Percentiles rank a stretch among this genome's conserved stretches.
Conservation (phyloP, 2,329 filamentous ascomycete species). For the Monosporascus sp. region DNA sequence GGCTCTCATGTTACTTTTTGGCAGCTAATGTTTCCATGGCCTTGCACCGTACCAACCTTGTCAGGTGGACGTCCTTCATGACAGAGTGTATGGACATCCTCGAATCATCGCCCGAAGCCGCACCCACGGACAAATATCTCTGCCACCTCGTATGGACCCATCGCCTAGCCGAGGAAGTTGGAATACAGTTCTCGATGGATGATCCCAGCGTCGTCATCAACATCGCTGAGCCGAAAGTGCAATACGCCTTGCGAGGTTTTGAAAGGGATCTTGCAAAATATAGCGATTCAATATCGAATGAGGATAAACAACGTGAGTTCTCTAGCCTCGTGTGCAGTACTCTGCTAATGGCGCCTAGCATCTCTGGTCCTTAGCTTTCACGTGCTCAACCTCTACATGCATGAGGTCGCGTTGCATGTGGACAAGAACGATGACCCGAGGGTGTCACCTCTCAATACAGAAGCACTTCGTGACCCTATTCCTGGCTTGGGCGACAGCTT, state of each 20-base stretch:
- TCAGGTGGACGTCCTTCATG: slow-evolving; percentile 57
- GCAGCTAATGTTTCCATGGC: slow-evolving; percentile 56
- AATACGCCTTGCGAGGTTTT: slow-evolving; percentile 59
- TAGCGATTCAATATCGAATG: slow-evolving; percentile 44
- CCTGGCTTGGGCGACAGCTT: slow-evolving; percentile 31
- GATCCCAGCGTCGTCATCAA: slow-evolving; percentile 50
- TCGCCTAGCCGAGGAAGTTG: slow-evolving; percentile 62
- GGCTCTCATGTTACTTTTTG: slow-evolving; percentile 55
- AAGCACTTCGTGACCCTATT: slow-evolving; percentile 37
- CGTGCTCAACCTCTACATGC: slow-evolving; percentile 65
- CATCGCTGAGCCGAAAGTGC: slow-evolving; percentile 57
- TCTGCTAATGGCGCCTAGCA: slow-evolving; percentile 34
- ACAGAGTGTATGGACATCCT: slow-evolving; percentile 53
- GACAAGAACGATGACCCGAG: slow-evolving; percentile 50
- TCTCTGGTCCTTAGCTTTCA: slow-evolving; percentile 58
- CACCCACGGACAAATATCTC: slow-evolving; percentile 51
- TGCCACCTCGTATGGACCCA: slow-evolving; percentile 56
- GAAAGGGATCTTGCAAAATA: slow-evolving; percentile 60
- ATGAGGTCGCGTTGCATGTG: slow-evolving; percentile 67
- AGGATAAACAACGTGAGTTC: slow-evolving; percentile 51
- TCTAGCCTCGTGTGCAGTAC: neutral
- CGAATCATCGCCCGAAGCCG: slow-evolving; percentile 47
- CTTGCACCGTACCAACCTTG: slow-evolving; percentile 53
- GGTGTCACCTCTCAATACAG: slow-evolving; percentile 39
- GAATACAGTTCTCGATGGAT: slow-evolving; percentile 60